These are phyloP conservation scores for Aspergillus indologenus DNA, from an alignment of 495 filamentous ascomycete genomes.

Conservation along the genomic window DNA sequence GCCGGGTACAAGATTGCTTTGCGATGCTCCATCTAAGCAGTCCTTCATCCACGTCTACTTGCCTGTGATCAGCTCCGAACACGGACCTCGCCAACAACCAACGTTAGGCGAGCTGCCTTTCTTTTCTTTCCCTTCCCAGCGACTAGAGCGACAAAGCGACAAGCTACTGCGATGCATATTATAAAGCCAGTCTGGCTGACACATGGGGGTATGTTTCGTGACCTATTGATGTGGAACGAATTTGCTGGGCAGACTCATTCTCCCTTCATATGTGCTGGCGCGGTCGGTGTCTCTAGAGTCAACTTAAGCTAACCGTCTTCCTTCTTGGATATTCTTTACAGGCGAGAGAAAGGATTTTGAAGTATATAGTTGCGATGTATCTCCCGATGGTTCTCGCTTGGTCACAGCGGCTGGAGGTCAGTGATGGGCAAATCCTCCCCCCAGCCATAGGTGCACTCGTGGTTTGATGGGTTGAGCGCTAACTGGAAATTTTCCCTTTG, in stretches of 20 bases:
- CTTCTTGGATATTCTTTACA: slow-evolving; percentile 24
- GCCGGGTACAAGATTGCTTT: slow-evolving; percentile 17
- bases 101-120: neutral
- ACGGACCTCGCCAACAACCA: slow-evolving; percentile 9
- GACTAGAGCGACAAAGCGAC: slow-evolving; percentile 10
- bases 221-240: slow-evolving; percentile 5
- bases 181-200: slow-evolving; percentile 92
- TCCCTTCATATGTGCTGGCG: neutral
- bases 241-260: slow-evolving; percentile 6
- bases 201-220: slow-evolving; percentile 66
- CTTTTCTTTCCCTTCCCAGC: neutral
- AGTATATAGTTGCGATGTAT: slow-evolving; percentile 96
- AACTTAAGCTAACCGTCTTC: slow-evolving; percentile 5
- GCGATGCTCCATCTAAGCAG: slow-evolving; percentile 30
- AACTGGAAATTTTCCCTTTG: slow-evolving; percentile 5
- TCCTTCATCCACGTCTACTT: slow-evolving; percentile 25
- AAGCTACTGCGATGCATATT: slow-evolving; percentile 64
- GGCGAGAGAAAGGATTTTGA: slow-evolving; percentile 97
- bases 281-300: neutral
- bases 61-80: slow-evolving; percentile 17
- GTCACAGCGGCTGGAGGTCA: slow-evolving; percentile 91
- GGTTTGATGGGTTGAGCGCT: neutral
- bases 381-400: slow-evolving; percentile 84
- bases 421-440: slow-evolving; percentile 16
- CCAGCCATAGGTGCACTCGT: neutral